Percentiles rank a stretch among this genome's conserved stretches.
Evolutionary conservation across 78 protist genomes (phyloP).

Genomic region (Dictyostelium purpureum): DNA sequence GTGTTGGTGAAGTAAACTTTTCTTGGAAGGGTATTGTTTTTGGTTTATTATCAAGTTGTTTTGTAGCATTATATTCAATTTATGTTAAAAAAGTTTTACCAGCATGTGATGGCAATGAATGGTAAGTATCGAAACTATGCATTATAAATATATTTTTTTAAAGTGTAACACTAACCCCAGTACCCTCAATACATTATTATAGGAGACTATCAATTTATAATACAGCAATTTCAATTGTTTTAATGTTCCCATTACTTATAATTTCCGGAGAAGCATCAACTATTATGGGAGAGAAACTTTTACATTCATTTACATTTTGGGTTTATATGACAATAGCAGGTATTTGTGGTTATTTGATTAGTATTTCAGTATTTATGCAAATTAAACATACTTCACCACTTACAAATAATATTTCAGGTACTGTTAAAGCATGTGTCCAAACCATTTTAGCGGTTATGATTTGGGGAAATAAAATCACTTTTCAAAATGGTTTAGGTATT

Average conservation of each 20-base stretch:
- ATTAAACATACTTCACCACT: conserved; percentile 91
- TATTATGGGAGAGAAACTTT: neutral
- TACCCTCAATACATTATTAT: neutral
- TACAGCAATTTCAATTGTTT: conserved; percentile 78
- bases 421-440: conserved; percentile 89
- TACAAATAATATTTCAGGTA: conserved; percentile 90
- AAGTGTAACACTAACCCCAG: neutral
- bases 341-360: conserved; percentile 72
- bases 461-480: conserved; percentile 55
- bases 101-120: conserved; percentile 73
- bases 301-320: conserved; percentile 77
- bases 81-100: conserved; percentile 84
- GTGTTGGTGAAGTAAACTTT: conserved; percentile 83
- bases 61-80: conserved; percentile 89
- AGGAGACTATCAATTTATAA: conserved; percentile 86
- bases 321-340: conserved; percentile 82
- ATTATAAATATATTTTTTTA: neutral
- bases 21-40: conserved; percentile 87
- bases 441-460: conserved; percentile 80
- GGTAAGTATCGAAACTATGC: conserved; percentile 31
- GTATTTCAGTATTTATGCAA: conserved; percentile 87
- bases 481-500: conserved; percentile 80
- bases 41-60: conserved; percentile 85
- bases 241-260: conserved; percentile 79
- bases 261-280: conserved; percentile 79